phyloP scores from a whole-genome alignment of 306 rosid genomes.

The Heteromeles arbutifolia region DNA sequence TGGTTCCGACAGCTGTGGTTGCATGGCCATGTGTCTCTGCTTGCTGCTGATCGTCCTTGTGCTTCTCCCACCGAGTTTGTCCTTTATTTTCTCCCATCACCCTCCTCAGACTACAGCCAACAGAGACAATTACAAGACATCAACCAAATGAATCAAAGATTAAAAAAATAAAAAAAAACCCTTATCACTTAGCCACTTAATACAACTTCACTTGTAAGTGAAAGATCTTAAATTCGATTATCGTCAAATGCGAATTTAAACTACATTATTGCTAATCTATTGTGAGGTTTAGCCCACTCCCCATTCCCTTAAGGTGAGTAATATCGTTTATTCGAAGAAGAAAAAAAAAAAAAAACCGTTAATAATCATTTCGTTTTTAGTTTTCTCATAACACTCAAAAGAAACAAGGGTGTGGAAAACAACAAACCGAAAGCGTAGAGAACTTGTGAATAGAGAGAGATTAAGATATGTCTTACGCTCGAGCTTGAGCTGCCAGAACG shows the following conservation, averaged over 20 bases:
- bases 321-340: no score
- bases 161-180: no score
- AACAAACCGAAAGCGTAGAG: neutral
- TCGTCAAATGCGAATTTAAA: no score
- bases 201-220: no score
- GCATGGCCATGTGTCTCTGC: neutral
- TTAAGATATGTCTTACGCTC: constrained; percentile 22
- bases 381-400: no score
- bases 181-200: no score
- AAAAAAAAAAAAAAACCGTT: no score
- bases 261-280: no score
- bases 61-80: constrained; percentile 33
- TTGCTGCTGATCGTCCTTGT: constrained; percentile 19
- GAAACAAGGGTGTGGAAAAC: neutral
- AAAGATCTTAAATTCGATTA: no score
- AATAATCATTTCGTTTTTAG: no score
- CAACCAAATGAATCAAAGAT: neutral
- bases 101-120: constrained; percentile 25
- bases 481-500: constrained; percentile 52
- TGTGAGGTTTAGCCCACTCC: no score
- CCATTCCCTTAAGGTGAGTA: no score
- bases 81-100: constrained; percentile 70
- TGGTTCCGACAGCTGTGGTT: neutral
- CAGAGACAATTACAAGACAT: neutral
- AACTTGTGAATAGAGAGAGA: neutral